Percentiles rank a stretch among this genome's conserved stretches.
These are phyloP conservation scores for Nasturtium officinale DNA, from an alignment of 345 rosid species.

Conservation along the genomic window DNA sequence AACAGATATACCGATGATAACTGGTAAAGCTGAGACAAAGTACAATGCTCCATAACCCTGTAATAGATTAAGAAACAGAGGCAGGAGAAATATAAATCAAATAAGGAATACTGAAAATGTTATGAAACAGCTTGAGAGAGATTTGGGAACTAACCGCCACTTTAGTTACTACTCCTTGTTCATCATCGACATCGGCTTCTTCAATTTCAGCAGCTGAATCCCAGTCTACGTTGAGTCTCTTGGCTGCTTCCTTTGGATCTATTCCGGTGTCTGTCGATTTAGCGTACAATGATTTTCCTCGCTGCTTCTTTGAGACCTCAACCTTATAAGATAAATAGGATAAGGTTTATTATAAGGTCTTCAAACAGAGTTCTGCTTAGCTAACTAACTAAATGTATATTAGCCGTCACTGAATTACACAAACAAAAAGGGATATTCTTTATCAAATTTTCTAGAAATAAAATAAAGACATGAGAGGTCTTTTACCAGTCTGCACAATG, in stretches of 20 bases:
- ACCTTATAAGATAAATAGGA: constrained; percentile 50
- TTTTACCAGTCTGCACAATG: background rate
- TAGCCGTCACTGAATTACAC: background rate
- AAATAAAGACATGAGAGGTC: background rate
- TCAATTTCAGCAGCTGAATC: constrained; percentile 94
- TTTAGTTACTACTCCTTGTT: constrained; percentile 67
- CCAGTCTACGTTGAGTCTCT: constrained; percentile 89
- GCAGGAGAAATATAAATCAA: background rate
- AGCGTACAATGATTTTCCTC: constrained; percentile 76
- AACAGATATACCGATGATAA: constrained; percentile 85
- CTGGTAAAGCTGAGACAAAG: constrained; percentile 86
- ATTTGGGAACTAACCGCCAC: constrained; percentile 64
- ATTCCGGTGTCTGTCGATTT: constrained; percentile 87
- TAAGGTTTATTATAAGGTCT: constrained; percentile 13
- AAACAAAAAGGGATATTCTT: constrained; percentile 8
- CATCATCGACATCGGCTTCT: constrained; percentile 54
- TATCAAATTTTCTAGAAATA: background rate
- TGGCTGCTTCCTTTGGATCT: constrained; percentile 77
- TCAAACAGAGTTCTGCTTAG: constrained; percentile 9
- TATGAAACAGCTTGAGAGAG: constrained; percentile 12
- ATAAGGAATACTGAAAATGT: background rate
- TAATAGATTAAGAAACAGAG: constrained; percentile 29
- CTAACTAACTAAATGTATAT: constrained; percentile 11
- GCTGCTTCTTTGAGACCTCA: constrained; percentile 61
- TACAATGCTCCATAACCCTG: constrained; percentile 98